Evolutionary conservation across 1,284 basidiomycete genomes (phyloP).

Genomic region (Cerrena zonata): DNA sequence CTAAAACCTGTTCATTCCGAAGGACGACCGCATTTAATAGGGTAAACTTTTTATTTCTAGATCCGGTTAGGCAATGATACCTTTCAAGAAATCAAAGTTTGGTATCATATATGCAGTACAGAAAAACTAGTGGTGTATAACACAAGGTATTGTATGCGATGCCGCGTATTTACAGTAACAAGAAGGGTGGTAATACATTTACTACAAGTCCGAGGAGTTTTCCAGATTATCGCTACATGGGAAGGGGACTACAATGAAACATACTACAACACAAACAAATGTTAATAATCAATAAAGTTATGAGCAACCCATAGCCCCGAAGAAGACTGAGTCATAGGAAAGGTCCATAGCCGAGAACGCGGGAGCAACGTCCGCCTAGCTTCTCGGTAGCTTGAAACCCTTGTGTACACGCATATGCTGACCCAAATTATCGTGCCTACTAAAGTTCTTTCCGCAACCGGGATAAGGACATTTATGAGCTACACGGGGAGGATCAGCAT

Average conservation of each 20-base stretch:
- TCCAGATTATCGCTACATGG: not conserved
- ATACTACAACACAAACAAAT: not conserved
- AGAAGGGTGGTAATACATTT: not conserved
- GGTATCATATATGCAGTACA: no score
- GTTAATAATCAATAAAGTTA: not conserved
- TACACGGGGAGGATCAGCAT: slow-evolving; percentile 25
- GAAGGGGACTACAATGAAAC: not conserved
- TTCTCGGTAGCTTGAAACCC: slow-evolving; percentile 1
- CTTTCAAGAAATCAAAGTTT: no score
- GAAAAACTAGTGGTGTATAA: no score
- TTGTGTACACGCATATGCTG: slow-evolving; percentile 72
- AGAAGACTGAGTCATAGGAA: not conserved
- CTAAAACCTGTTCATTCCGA: no score
- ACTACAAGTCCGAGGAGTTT: not conserved
- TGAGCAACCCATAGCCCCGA: not conserved
- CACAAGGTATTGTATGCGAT: not conserved
- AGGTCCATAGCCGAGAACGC: not conserved
- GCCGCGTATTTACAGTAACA: not conserved
- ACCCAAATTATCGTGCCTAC: slow-evolving; percentile 78
- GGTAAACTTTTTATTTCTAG: no score
- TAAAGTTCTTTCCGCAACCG: slow-evolving; percentile 77
- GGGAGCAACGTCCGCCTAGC: not conserved
- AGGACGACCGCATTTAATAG: no score
- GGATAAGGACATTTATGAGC: slow-evolving; percentile 74
- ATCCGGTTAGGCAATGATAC: no score